Base-by-base conservation (phyloP, 108 stramenopile species). In the Skeletonema tropicum region DNA sequence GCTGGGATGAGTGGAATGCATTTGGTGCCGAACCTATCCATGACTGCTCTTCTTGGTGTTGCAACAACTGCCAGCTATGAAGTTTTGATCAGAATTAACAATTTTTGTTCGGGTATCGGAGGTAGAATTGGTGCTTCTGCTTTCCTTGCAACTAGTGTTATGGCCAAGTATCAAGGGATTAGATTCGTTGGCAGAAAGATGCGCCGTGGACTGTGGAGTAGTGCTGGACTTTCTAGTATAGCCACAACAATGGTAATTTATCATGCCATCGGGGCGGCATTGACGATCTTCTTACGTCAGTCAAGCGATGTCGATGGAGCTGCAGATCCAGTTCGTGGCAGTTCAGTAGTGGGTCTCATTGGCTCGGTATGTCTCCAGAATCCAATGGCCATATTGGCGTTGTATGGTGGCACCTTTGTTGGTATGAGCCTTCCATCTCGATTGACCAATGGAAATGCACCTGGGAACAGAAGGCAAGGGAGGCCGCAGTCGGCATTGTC, bases 401-500 rank as follows among this genome's bases (percentile, higher is more conserved):
- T 82, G 15, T 85, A 82, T 65, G 85, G 80, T 0, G 85, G 85
- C 9, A 36, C 72, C 42, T 83, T 85, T 39, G 72, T 74, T 1
- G 85, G 85, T 32, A 85, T 83, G 85, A 32, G 55, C 2, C 46
- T 82, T 21, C 85, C 85, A 21, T 79, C 82, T 13, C 60, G 82
- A 64, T 68, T 85, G 35, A 60, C 79, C 52, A 36, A 64, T 64
- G 77, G 73, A 13, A 33, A 30, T 32, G 23, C 45, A 45, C 33
- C 17, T 8, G 57, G 33, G 25, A 32, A 11, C 35, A n/a, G 30
- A 23, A 23, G 10, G 21, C 33, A 31, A 21, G 14, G n/a, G 7
- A 36, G 32, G 19, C 21, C 42, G 8, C 49, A 33, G 48, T 14
- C 21, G 15, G 13, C 46, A 46, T 6, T 23, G 60, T 13, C 17